phyloP scores from a whole-genome alignment of 371 early-diverging fungal species.

The Phascolomyces articulosus region DNA sequence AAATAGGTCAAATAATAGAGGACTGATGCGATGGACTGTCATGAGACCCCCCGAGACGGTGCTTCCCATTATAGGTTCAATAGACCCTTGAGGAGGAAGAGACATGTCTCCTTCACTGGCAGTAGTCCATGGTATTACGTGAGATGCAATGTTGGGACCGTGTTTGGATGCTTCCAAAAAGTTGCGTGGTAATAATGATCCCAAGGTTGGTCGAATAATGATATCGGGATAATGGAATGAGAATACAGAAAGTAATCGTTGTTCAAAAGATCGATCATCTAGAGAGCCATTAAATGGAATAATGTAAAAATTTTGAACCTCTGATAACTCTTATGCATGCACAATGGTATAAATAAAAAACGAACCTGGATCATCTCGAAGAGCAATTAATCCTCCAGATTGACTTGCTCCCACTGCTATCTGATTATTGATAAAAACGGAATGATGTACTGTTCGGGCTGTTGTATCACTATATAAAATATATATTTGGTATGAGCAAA shows the following conservation, averaged over 20 bases:
- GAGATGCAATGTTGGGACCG: background rate
- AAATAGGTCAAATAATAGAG: conserved; percentile 17
- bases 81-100: background rate
- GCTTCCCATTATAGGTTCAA: conserved; percentile 33
- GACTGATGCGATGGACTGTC: conserved; percentile 26
- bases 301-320: too few relatives aligned
- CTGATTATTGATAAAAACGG: conserved; percentile 22
- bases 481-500: too few relatives aligned
- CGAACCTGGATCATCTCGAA: conserved; percentile 29
- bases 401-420: conserved; percentile 29
- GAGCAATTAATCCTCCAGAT: conserved; percentile 35
- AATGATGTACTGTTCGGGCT: conserved; percentile 31
- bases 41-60: conserved; percentile 38
- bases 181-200: conserved; percentile 18
- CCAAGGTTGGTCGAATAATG: conserved; percentile 28
- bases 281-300: background rate
- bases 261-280: conserved; percentile 28
- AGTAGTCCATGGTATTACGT: conserved; percentile 37
- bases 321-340: too few relatives aligned
- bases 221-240: conserved; percentile 42
- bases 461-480: conserved; percentile 25
- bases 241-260: conserved; percentile 26
- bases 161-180: conserved; percentile 1
- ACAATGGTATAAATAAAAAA: background rate
- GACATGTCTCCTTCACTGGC: too few relatives aligned